Evolutionary conservation across 176 grass and related monocot genomes (phyloP).

Genomic region (Lolium perenne): DNA sequence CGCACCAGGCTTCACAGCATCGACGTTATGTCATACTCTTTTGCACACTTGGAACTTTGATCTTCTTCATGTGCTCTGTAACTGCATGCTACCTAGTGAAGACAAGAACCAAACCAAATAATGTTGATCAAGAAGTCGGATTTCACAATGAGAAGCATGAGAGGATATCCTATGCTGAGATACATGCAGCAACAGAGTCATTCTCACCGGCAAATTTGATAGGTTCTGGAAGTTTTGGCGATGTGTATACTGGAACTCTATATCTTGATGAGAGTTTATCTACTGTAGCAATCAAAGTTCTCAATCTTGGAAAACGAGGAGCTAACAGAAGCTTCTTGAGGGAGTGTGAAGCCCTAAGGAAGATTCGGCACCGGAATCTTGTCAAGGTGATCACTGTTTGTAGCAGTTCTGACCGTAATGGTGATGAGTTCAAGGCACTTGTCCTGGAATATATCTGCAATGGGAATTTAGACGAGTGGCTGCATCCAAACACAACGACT

Average conservation of each 20-base stretch:
- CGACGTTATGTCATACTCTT: constrained; percentile 6
- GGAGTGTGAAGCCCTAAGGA: constrained; percentile 42
- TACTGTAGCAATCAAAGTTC: constrained; percentile 41
- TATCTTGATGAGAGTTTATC: not conserved
- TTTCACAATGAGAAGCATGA: not conserved
- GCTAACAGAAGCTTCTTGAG: constrained; percentile 30
- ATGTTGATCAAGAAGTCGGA: not conserved
- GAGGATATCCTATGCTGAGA: constrained; percentile 42
- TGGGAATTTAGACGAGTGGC: constrained; percentile 41
- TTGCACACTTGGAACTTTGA: constrained; percentile 8
- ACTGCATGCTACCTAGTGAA: constrained; percentile 25
- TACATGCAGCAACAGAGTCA: constrained; percentile 36
- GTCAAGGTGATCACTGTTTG: constrained; percentile 47
- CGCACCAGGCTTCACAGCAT: constrained; percentile 8
- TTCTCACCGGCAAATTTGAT: constrained; percentile 35
- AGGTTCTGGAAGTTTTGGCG: constrained; percentile 47
- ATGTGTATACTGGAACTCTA: constrained; percentile 32
- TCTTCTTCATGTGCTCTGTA: not conserved
- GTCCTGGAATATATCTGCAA: constrained; percentile 44
- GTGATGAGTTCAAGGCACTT: constrained; percentile 45
- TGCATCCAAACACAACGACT: constrained; percentile 4
- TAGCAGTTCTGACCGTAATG: constrained; percentile 17
- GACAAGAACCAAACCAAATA: not conserved
- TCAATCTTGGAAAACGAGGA: constrained; percentile 30
- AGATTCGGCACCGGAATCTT: constrained; percentile 34